These are phyloP conservation scores for Salix koriyanagi DNA, from an alignment of 345 rosid genomes.

Conservation along the genomic window DNA sequence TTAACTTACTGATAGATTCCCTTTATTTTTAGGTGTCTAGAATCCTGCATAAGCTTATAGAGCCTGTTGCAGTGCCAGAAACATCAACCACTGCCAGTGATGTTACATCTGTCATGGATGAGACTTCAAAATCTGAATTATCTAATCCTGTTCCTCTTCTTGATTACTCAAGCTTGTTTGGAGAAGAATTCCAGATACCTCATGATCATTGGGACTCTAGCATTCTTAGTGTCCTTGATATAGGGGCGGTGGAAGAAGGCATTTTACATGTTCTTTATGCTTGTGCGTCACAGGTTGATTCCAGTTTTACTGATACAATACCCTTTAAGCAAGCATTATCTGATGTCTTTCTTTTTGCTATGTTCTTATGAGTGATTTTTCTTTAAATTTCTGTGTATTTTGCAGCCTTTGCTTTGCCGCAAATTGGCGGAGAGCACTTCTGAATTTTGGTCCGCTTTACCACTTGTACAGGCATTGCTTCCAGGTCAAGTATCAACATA, in stretches of 20 bases:
- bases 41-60: conserved; percentile 52
- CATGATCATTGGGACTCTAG: conserved; percentile 49
- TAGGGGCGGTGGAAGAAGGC: conserved; percentile 77
- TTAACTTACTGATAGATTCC: conserved; percentile 12
- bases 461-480: conserved; percentile 70
- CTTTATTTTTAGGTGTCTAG: conserved; percentile 50
- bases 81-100: conserved; percentile 27
- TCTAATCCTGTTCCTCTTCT: conserved; percentile 31
- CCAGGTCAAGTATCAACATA: conserved; percentile 49
- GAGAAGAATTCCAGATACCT: conserved; percentile 56
- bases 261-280: conserved; percentile 75
- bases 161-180: conserved; percentile 70
- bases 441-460: conserved; percentile 71
- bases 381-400: conserved; percentile 13
- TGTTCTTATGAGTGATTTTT: conserved; percentile 17
- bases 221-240: conserved; percentile 56
- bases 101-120: conserved; percentile 38
- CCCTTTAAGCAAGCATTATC: conserved; percentile 3
- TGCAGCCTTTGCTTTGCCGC: conserved; percentile 59
- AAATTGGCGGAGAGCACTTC: conserved; percentile 54
- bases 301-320: conserved; percentile 21
- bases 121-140: conserved; percentile 37
- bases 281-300: conserved; percentile 84
- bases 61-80: conserved; percentile 42
- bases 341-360: conserved; percentile 16